Conservation (phyloP, 176 grass and related monocot genomes). For the Aegilops bicornis region DNA sequence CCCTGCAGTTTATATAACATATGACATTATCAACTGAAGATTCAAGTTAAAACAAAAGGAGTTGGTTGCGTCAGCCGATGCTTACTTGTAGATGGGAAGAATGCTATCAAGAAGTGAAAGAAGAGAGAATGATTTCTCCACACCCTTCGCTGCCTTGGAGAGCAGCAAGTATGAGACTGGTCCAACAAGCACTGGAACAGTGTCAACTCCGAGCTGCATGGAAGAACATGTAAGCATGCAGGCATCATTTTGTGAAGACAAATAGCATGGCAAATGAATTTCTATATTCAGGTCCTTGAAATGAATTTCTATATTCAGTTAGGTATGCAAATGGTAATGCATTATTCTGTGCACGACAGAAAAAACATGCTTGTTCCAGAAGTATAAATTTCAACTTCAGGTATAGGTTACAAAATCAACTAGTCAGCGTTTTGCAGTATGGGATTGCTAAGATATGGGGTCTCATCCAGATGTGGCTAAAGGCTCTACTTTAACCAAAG, state of each 20-base stretch:
- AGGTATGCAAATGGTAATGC: background rate
- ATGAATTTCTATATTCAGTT: background rate
- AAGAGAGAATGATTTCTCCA: slow-evolving; percentile 89
- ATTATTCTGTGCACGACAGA: background rate
- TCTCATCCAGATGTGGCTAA: background rate
- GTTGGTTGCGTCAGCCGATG: slow-evolving; percentile 8
- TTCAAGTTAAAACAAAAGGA: slow-evolving; percentile 1
- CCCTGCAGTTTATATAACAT: slow-evolving; percentile 54
- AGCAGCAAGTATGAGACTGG: slow-evolving; percentile 93
- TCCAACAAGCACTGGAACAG: slow-evolving; percentile 87
- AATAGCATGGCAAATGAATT: background rate
- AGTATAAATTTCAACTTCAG: background rate
- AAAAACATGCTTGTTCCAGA: slow-evolving; percentile 1
- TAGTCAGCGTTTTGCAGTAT: background rate
- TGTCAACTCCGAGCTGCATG: slow-evolving; percentile 77
- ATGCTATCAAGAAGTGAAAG: slow-evolving; percentile 76
- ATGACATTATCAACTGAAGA: slow-evolving; percentile 30
- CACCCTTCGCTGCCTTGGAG: slow-evolving; percentile 93
- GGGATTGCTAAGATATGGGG: background rate
- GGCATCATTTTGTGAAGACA: background rate
- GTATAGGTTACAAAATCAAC: background rate
- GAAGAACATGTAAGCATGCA: slow-evolving; percentile 17
- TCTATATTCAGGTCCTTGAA: background rate
- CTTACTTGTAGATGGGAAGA: slow-evolving; percentile 93
- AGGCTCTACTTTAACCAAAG: background rate